Evolutionary conservation across 2,329 filamentous ascomycete genomes (phyloP).

Genomic region (Macrophomina tecta): DNA sequence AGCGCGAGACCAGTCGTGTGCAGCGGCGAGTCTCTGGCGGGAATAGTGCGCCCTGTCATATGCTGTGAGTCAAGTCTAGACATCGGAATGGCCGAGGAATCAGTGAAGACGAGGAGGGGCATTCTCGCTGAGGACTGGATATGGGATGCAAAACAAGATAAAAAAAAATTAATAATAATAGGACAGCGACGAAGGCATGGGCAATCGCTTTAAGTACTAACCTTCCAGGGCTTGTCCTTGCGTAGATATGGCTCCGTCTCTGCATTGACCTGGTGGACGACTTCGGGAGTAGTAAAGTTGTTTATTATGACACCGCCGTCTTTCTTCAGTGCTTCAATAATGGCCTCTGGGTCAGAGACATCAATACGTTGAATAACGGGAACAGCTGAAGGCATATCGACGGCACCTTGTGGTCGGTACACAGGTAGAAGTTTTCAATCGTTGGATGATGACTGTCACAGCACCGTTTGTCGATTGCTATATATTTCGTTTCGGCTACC

Average conservation of each 20-base stretch:
- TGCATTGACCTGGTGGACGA: conserved; percentile 44
- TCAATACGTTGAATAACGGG: conserved; percentile 11
- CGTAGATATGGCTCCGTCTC: conserved; percentile 43
- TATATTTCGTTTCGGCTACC: background rate
- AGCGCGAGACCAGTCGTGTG: conserved; percentile 31
- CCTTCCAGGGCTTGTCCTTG: conserved; percentile 36
- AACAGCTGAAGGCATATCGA: conserved; percentile 16
- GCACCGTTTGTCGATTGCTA: background rate
- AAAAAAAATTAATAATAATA: no score
- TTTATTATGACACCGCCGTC: conserved; percentile 49
- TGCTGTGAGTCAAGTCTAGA: no score
- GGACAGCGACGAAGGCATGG: no score
- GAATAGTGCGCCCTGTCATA: conserved; percentile 29
- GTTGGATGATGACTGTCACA: background rate
- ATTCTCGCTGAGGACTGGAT: no score
- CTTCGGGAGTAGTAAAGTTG: conserved; percentile 41
- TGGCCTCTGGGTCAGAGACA: background rate
- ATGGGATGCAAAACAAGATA: no score
- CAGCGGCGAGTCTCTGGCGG: conserved; percentile 35
- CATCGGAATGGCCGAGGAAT: no score
- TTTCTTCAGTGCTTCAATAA: conserved; percentile 31
- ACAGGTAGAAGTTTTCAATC: background rate
- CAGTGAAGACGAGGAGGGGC: no score
- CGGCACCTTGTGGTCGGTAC: background rate
- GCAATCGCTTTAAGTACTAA: background rate